Base-by-base conservation (phyloP, 2,329 filamentous ascomycete genomes). In the Talaromyces verruculosus region DNA sequence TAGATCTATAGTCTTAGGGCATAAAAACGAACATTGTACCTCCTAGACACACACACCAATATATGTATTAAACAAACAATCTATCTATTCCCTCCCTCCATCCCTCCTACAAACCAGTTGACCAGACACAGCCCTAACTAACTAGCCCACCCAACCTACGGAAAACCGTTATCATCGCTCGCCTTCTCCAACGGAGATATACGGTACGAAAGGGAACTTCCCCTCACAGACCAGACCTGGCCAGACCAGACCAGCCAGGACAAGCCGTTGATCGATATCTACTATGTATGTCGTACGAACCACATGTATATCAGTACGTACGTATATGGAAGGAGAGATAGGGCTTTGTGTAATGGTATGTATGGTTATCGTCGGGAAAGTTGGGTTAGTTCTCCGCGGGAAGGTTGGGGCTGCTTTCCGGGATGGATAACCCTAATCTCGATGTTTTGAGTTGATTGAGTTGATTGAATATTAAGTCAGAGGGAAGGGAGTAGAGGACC, bases 101-200 rank as follows among this genome's bases (percentile, higher is more conserved):
- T 25, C 11, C 19, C 13, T 28, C 10, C 11, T 49, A 53, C 2
- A 8, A 7, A 8, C 2, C n/a, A n/a, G n/a, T n/a, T n/a, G n/a
- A n/a, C n/a, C 13, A 51, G 15, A 53, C 15, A 53, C 17, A 33
- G 17, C 49, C 49, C 49, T 53, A 53, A 53, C 7, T 17, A 17
- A 13, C n/a, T 17, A 51, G 30, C 30, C 30, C 7, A 7, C 7
- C 30, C 30, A 33, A 7, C 22, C 25, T 30, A 17, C 49, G 49
- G 49, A 33, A 53, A 53, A 53, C 49, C 49, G 15, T 53, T 53
- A 53, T 53, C 49, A 53, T 49, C 49, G 25, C 5, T 49, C 49
- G 25, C 5, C 28, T 30, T 30, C 49, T 53, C 49, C 49, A 53
- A 53, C 49, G 49, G 49, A 30, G 49, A 53, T 33, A 19, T 8